Conservation (phyloP, 495 filamentous ascomycete species). For the Chaetomium tenue region DNA sequence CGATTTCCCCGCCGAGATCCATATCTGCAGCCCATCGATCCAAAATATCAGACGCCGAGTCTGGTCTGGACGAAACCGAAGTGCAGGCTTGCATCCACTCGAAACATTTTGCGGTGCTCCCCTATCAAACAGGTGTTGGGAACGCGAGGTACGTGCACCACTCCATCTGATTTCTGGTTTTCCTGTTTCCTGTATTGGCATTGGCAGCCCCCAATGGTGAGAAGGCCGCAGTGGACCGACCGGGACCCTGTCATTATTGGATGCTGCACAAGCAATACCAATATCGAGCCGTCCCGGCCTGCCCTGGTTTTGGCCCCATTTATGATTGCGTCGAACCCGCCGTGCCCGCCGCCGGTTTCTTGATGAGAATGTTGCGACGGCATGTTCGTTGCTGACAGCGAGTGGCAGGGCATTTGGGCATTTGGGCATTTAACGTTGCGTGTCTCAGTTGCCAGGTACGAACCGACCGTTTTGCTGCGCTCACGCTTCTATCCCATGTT, state of each 20-base stretch:
- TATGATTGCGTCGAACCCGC: neutral
- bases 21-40: neutral
- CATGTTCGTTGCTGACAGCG: conserved; percentile 6
- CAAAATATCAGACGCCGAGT: conserved; percentile 4
- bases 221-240: neutral
- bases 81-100: neutral
- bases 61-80: neutral
- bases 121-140: neutral
- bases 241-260: conserved; percentile 18
- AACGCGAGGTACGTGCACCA: conserved; percentile 22
- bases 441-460: conserved; percentile 16
- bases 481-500: conserved; percentile 6
- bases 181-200: neutral
- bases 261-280: conserved; percentile 24
- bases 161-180: conserved; percentile 1
- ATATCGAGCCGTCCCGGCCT: conserved; percentile 24
- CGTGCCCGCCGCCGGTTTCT: neutral
- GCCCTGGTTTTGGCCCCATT: neutral
- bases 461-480: neutral
- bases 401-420: neutral
- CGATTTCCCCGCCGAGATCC: neutral
- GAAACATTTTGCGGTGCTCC: conserved; percentile 3
- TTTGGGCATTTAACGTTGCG: neutral
- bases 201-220: no score
- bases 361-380: conserved; percentile 19